Evolutionary conservation across 345 rosid genomes (phyloP).

Genomic region (Pistacia vera): DNA sequence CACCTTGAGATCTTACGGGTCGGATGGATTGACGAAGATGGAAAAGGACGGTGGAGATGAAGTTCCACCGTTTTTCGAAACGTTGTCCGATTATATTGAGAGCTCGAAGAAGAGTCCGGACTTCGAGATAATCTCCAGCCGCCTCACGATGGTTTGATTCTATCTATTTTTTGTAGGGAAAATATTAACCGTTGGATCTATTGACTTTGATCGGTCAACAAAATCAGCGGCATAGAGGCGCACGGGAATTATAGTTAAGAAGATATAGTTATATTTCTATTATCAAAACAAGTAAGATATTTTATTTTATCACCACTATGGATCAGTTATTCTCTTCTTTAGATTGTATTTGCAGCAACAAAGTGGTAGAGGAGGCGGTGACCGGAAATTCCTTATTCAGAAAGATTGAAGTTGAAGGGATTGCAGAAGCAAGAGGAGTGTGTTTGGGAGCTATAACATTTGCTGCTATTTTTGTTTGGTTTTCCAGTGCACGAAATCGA

Average conservation of each 20-base stretch:
- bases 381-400: constrained; percentile 81
- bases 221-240: no score
- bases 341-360: constrained; percentile 88
- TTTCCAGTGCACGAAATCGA: constrained; percentile 72
- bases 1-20: constrained; percentile 80
- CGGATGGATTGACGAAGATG: constrained; percentile 53
- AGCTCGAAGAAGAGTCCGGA: constrained; percentile 88
- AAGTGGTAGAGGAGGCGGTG: constrained; percentile 57
- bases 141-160: constrained; percentile 75
- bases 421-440: constrained; percentile 65
- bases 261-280: no score
- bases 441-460: constrained; percentile 67
- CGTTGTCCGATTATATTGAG: constrained; percentile 81
- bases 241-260: no score
- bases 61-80: constrained; percentile 68
- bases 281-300: no score
- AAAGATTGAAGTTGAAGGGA: constrained; percentile 80
- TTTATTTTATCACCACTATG: no score
- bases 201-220: not conserved
- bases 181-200: not conserved
- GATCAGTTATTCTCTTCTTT: not conserved
- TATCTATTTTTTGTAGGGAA: not conserved
- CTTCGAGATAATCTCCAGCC: constrained; percentile 87
- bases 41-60: constrained; percentile 42
- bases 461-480: constrained; percentile 79